Conservation (phyloP, 192 early-diverging fungal species). For the Umbelopsis sp. region DNA sequence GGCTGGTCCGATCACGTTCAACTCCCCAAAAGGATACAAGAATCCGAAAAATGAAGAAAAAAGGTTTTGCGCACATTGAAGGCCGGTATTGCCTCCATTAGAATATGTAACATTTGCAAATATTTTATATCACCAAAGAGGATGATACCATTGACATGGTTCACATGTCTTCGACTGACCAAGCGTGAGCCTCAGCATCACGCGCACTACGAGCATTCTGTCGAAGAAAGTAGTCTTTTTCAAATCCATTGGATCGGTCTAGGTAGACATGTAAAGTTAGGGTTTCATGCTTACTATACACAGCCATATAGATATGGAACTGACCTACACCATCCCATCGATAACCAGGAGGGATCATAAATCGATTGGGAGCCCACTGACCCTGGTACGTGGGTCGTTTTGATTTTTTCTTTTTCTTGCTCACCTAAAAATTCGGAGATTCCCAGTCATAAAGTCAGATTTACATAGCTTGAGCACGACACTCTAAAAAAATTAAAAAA, state of each 20-base stretch:
- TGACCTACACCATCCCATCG: slow-evolving; percentile 66
- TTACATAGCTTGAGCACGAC: background rate
- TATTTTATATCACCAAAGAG: no score
- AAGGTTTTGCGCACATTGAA: background rate
- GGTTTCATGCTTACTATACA: no score
- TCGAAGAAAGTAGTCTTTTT: slow-evolving; percentile 51
- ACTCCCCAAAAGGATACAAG: background rate
- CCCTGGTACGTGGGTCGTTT: slow-evolving; percentile 59
- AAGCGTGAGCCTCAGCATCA: slow-evolving; percentile 54
- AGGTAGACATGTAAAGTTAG: no score
- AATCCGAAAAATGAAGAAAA: background rate
- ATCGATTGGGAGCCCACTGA: slow-evolving; percentile 65
- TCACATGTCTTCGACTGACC: slow-evolving; percentile 68
- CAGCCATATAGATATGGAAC: background rate
- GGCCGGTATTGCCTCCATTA: no score
- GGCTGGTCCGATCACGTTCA: slow-evolving; percentile 1
- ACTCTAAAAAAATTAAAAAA: slow-evolving; percentile 16
- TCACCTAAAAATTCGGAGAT: background rate
- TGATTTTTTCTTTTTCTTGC: slow-evolving; percentile 40
- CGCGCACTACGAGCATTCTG: slow-evolving; percentile 30
- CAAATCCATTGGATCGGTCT: slow-evolving; percentile 65
- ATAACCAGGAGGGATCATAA: slow-evolving; percentile 64
- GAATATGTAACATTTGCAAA: no score
- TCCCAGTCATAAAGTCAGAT: background rate
- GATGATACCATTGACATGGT: background rate